phyloP scores from a whole-genome alignment of 495 filamentous ascomycete species.

The Xylaria palmicola region DNA sequence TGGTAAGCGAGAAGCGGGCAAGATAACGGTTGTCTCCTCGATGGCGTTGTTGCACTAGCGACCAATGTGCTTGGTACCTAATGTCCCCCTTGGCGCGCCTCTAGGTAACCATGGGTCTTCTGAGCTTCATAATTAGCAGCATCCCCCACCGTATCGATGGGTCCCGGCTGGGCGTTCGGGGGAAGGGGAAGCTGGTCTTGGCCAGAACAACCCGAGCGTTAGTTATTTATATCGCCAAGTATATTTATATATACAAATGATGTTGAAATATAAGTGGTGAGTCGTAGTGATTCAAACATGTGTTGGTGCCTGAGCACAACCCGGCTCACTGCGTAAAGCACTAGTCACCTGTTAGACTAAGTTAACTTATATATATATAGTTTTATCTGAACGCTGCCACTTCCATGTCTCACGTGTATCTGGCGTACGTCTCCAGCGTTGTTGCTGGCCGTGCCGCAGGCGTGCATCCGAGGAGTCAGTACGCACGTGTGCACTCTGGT shows the following conservation, averaged over 20 bases:
- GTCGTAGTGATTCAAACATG: no score
- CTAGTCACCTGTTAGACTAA: no score
- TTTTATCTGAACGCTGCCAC: no score
- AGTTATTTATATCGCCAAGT: not conserved
- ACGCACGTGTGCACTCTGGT: not conserved
- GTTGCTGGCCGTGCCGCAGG: conserved; percentile 4
- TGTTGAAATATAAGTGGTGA: no score
- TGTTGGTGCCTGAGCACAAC: no score
- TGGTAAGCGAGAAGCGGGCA: not conserved
- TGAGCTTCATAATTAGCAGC: not conserved
- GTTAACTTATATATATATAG: no score
- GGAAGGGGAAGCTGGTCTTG: not conserved
- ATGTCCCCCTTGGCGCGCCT: no score
- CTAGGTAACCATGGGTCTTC: not conserved
- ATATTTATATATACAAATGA: not conserved
- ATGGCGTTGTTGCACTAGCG: not conserved
- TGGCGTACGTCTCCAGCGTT: not conserved
- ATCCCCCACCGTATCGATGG: not conserved
- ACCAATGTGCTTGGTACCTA: not conserved
- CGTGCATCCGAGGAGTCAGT: not conserved
- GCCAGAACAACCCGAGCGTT: not conserved
- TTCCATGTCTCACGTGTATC: not conserved
- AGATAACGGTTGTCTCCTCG: not conserved
- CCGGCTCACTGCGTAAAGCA: no score
- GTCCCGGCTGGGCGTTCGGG: not conserved